Percentiles rank a stretch among this genome's conserved stretches.
phyloP scores from a whole-genome alignment of 2,329 filamentous ascomycete genomes.

The Fusarium praegraminearum region DNA sequence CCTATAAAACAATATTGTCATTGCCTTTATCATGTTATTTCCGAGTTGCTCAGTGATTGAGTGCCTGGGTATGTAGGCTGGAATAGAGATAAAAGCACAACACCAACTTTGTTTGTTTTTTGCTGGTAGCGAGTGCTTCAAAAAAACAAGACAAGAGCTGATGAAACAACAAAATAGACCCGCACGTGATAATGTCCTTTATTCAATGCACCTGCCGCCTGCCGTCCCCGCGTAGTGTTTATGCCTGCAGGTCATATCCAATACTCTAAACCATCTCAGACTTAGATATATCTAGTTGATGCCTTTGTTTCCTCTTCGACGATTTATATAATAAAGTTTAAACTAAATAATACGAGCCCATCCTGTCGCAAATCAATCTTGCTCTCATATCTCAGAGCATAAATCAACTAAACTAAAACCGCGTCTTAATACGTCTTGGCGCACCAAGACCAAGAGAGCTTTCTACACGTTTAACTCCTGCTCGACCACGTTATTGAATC shows the following conservation, averaged over 20 bases:
- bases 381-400: neutral
- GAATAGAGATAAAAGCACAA: neutral
- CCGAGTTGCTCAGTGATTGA: neutral
- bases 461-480: neutral
- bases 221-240: slow-evolving; percentile 32
- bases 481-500: neutral
- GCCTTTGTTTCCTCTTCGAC: slow-evolving; percentile 3
- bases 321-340: neutral
- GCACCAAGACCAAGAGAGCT: slow-evolving; percentile 4
- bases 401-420: neutral
- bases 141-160: neutral
- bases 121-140: neutral
- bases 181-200: slow-evolving; percentile 40
- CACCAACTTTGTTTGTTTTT: neutral
- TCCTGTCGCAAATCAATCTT: neutral
- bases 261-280: neutral
- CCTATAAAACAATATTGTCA: neutral
- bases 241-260: neutral
- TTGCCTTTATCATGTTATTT: neutral
- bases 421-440: slow-evolving; percentile 1
- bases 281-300: slow-evolving; percentile 16
- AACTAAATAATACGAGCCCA: neutral
- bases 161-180: neutral
- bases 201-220: slow-evolving; percentile 7
- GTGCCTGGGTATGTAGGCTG: neutral